These are phyloP conservation scores for Hibiscus syriacus DNA, from an alignment of 345 rosid species.

Conservation along the genomic window DNA sequence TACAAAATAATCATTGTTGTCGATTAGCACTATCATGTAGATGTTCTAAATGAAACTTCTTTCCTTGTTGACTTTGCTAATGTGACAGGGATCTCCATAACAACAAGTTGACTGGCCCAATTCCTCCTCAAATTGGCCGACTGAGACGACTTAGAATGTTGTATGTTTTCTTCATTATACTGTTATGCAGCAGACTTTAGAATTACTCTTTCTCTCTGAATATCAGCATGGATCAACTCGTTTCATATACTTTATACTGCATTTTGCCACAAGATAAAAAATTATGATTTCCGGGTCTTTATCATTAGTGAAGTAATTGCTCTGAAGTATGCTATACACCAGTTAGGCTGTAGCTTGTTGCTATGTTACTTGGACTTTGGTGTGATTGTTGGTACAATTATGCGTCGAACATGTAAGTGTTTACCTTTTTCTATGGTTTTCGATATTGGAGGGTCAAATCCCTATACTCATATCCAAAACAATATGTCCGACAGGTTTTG, in stretches of 20 bases:
- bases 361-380: background rate
- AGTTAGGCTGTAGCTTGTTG: background rate
- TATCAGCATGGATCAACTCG: background rate
- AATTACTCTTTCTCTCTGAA: background rate
- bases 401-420: background rate
- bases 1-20: background rate
- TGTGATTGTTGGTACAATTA: background rate
- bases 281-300: background rate
- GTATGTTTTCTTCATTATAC: conserved; percentile 33
- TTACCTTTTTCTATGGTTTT: background rate
- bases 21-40: background rate
- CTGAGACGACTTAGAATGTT: conserved; percentile 71
- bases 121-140: conserved; percentile 92
- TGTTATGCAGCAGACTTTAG: background rate
- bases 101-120: conserved; percentile 93
- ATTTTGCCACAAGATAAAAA: background rate
- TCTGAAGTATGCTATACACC: background rate
- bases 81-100: conserved; percentile 85
- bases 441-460: background rate
- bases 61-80: background rate
- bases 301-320: background rate
- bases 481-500: background rate
- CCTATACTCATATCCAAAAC: background rate
- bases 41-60: background rate
- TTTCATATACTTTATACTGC: background rate